Evolutionary conservation across 2,329 filamentous ascomycete genomes (phyloP), one percentile per base, ranked within the genome.

Genomic region (Fusarium sp.): DNA sequence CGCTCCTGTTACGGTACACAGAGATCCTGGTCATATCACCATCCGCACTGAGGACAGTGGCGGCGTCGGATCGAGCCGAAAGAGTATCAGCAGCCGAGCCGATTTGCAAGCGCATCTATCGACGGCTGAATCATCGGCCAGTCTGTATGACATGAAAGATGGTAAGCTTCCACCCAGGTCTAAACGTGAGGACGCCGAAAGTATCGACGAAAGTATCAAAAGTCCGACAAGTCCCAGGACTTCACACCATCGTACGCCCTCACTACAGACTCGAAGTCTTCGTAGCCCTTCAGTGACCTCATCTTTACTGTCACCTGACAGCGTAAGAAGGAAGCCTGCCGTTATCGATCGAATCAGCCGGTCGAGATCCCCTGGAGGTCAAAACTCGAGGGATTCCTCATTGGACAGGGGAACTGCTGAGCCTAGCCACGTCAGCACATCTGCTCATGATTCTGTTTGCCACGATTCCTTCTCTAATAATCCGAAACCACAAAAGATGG

Each of bases 341-440:
- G 84, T 89, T 8, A 88, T 89, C 61, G 85, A 88, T 73, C 86
- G 86, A n/a, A 87, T 89, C 50, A 86, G 83, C 67, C 83, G 82
- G 13, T 83, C 86, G 13, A 82, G 82, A 35, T 82, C 82, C 29
- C 82, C 84, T 4, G 82, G 79, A 11, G 80, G 79, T 33, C 80
- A 80, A 12, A 84, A 82, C 18, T 91, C 90, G 17, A 84, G 88
- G 65, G 88, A 88, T 11, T 90, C 89, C 3, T 91, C 89, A 2
- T 80, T 88, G 57, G 89, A 90, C 50, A 85, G 86, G 29, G 86
- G 87, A 54, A 87, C 84, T 18, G 85, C 87, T 20, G 88, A 89
- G 78, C 82, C 88, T 11, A 91, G 84, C 68, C 85, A 86, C 9
- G 83, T 90, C 71, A 89, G 83, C 74, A 89, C 88, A 10, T 87